These are phyloP conservation scores for Nannizzia gypsea DNA, from an alignment of 2,329 filamentous ascomycete genomes.

Conservation along the genomic window DNA sequence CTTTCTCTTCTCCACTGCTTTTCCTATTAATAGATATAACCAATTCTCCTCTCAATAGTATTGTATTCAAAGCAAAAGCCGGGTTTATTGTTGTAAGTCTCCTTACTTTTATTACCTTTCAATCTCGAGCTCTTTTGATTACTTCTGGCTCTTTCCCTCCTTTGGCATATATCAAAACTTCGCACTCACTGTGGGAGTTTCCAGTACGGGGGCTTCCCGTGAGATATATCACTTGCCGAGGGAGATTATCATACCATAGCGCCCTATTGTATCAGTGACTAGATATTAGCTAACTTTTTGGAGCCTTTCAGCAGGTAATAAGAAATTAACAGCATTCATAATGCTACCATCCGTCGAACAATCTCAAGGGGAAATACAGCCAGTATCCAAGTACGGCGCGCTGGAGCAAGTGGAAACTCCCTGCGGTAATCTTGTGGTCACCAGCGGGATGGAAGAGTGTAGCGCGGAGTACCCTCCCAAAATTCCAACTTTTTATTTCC, in stretches of 20 bases:
- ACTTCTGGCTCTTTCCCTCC: too few species aligned
- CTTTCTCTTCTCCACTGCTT: too few species aligned
- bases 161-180: too few species aligned
- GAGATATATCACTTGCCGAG: neutral
- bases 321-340: neutral
- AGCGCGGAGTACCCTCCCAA: conserved; percentile 10
- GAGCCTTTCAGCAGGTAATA: neutral
- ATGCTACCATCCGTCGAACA: neutral
- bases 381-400: neutral
- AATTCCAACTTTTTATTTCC: neutral
- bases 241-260: neutral
- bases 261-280: neutral
- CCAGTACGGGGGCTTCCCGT: too few species aligned
- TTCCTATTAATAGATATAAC: too few species aligned
- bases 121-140: too few species aligned
- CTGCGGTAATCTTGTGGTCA: conserved; percentile 11
- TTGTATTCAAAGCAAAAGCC: too few species aligned
- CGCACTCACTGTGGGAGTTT: too few species aligned
- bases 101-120: too few species aligned
- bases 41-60: too few species aligned
- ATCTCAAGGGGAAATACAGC: neutral
- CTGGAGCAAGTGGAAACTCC: neutral
- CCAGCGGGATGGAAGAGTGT: conserved; percentile 9
- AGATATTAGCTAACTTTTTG: neutral
- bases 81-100: too few species aligned